Conservation (phyloP, 805 yeast species). For the Naumovozyma baii region DNA sequence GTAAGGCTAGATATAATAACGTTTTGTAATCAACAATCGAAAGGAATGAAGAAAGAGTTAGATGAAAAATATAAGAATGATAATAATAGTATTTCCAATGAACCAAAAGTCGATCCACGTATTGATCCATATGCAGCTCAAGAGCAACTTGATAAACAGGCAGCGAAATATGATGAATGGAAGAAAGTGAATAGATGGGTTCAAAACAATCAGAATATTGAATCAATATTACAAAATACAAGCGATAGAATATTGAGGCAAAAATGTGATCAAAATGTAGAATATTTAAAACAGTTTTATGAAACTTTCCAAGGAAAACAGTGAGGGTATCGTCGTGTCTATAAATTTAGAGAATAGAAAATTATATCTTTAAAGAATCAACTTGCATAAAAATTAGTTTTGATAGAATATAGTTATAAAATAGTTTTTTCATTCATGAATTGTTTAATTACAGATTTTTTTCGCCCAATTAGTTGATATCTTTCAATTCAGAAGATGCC, state of each 20-base stretch:
- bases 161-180: conserved; percentile 23
- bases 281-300: conserved; percentile 21
- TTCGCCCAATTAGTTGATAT: too few relatives aligned
- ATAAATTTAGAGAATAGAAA: too few relatives aligned
- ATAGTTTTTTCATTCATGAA: too few relatives aligned
- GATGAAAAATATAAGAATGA: conserved; percentile 17
- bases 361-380: too few relatives aligned
- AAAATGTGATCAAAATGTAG: conserved; percentile 28
- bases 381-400: too few relatives aligned
- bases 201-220: conserved; percentile 35
- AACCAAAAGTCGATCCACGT: conserved; percentile 24
- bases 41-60: conserved; percentile 25
- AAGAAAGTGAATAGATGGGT: conserved; percentile 30
- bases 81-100: conserved; percentile 11
- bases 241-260: conserved; percentile 30
- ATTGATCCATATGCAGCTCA: conserved; percentile 44
- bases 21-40: conserved; percentile 34
- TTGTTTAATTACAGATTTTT: too few relatives aligned
- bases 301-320: conserved; percentile 4
- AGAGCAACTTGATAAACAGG: conserved; percentile 28
- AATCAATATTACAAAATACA: conserved; percentile 32
- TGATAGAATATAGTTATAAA: too few relatives aligned
- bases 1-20: conserved; percentile 32
- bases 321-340: too few relatives aligned
- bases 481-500: background rate